Conservation (phyloP, 1,284 basidiomycete genomes). For the Meira miltonrushii region DNA sequence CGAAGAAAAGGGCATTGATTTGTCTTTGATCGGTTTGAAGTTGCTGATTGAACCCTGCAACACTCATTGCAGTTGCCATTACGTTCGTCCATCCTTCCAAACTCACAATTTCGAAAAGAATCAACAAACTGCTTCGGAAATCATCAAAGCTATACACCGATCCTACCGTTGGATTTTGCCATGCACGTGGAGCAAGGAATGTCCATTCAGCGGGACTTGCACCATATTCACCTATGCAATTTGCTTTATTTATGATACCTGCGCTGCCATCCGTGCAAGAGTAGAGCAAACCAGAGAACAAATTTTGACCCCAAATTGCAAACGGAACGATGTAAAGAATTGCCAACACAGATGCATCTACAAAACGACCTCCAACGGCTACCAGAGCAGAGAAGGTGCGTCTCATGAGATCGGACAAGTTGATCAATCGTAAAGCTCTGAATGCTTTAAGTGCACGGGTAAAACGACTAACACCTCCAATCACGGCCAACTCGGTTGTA, state of each 20-base stretch:
- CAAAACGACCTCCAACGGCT: constrained; percentile 75
- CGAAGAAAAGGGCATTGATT: constrained; percentile 76
- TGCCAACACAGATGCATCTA: constrained; percentile 87
- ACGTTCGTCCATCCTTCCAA: constrained; percentile 92
- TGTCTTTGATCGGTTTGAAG: constrained; percentile 40
- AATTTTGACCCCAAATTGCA: constrained; percentile 92
- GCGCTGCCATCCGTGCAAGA: constrained; percentile 69
- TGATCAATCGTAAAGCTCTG: constrained; percentile 82
- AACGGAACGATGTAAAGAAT: constrained; percentile 91
- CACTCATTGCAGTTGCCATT: constrained; percentile 74
- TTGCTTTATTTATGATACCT: constrained; percentile 59
- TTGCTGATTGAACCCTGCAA: constrained; percentile 60
- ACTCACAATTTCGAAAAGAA: constrained; percentile 94
- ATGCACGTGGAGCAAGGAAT: constrained; percentile 75
- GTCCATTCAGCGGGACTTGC: constrained; percentile 56
- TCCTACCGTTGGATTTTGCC: constrained; percentile 78
- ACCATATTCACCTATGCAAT: constrained; percentile 72
- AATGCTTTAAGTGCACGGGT: constrained; percentile 84
- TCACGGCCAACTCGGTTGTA: constrained; percentile 68
- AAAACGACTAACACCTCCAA: constrained; percentile 69
- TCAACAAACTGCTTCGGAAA: constrained; percentile 78
- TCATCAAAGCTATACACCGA: constrained; percentile 87
- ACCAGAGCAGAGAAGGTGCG: constrained; percentile 87
- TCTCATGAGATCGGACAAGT: constrained; percentile 64
- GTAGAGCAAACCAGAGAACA: constrained; percentile 81